phyloP scores from a whole-genome alignment of 2,329 filamentous ascomycete genomes.

The Tolypocladium sp. region DNA sequence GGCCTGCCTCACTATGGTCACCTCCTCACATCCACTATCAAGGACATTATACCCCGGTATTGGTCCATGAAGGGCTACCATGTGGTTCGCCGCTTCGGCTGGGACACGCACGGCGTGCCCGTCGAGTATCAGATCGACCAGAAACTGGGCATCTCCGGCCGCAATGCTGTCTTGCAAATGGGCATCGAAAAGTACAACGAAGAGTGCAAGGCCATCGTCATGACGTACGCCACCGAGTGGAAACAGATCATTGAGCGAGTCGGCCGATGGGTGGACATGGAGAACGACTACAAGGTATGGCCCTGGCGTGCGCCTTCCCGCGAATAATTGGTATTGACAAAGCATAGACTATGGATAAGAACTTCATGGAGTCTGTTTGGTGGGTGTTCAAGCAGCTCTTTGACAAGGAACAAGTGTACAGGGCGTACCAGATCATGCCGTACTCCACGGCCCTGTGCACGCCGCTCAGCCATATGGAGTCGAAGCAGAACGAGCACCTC shows the following conservation, averaged over 20 bases:
- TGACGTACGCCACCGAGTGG: slow-evolving; percentile 85
- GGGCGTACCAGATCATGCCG: slow-evolving; percentile 87
- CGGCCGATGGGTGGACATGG: slow-evolving; percentile 94
- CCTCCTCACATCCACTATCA: slow-evolving; percentile 85
- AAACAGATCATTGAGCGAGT: slow-evolving; percentile 76
- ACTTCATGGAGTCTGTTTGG: slow-evolving; percentile 94
- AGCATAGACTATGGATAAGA: slow-evolving; percentile 78
- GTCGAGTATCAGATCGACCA: slow-evolving; percentile 98
- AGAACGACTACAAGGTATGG: slow-evolving; percentile 87
- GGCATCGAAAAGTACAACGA: slow-evolving; percentile 86
- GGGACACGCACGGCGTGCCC: slow-evolving; percentile 89
- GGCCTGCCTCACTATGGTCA: slow-evolving; percentile 61
- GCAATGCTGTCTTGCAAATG: slow-evolving; percentile 76
- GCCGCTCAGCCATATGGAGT: slow-evolving; percentile 85
- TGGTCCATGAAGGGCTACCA: slow-evolving; percentile 96
- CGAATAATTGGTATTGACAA: too few relatives aligned
- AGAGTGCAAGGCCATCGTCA: slow-evolving; percentile 86
- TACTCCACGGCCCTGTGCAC: slow-evolving; percentile 88
- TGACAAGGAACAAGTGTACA: slow-evolving; percentile 83
- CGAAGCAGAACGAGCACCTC: slow-evolving; percentile 90
- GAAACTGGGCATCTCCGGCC: slow-evolving; percentile 80
- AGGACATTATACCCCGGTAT: slow-evolving; percentile 92
- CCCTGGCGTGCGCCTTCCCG: too few relatives aligned
- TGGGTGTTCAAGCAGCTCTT: slow-evolving; percentile 94
- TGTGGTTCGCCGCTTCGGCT: slow-evolving; percentile 77